Base-by-base conservation (phyloP, 106 monocot species). In the Posidonia australis region DNA sequence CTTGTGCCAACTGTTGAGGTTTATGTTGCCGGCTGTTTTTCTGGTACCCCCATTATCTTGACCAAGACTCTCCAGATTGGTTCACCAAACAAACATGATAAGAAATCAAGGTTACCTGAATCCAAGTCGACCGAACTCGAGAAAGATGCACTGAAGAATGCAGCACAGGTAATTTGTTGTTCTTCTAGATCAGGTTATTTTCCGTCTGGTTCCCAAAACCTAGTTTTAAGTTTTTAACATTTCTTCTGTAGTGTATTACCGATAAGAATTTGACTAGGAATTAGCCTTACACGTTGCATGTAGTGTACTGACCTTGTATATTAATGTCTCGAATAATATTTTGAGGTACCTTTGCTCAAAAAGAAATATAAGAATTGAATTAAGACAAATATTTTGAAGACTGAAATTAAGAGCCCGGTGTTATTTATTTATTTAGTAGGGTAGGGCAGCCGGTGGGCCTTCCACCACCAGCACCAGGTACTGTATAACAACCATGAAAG, bases 11-110 rank as follows among this genome's bases (percentile, higher is more conserved):
- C 44, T 10, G 22, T 82, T 28, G 86, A 86, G 67, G 74, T 86
- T 14, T 85, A 81, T 67, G 78, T 81, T 60, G 74, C 81, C 42
- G 85, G 85, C 29, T 72, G 64, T 51, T 71, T 72, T 47, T 68
- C 59, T 44, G 78, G 78, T 20, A 69, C 46, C 27, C 85, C 81
- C n/a, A 67, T 85, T 54, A 78, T 85, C 60, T 70, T 81, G 48
- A 76, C 71, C 29, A 72, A 76, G 69, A 76, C 76, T 42, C 68
- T 83, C 69, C 65, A 73, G 43, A 44, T 77, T 44, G 61, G 51
- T 58, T 30, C 41, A 0, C 55, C 46, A 43, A 65, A 72, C 28
- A 72, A 68, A 16, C 23, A 71, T 23, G 28, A 55, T 28, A 54
- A 27, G 70, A 73, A 62, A 76, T 64, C 62, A 69, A 69, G 14